Conservation (phyloP, 225 moss, liverwort and hornwort genomes). For the Pseudisothecium myosuroides region DNA sequence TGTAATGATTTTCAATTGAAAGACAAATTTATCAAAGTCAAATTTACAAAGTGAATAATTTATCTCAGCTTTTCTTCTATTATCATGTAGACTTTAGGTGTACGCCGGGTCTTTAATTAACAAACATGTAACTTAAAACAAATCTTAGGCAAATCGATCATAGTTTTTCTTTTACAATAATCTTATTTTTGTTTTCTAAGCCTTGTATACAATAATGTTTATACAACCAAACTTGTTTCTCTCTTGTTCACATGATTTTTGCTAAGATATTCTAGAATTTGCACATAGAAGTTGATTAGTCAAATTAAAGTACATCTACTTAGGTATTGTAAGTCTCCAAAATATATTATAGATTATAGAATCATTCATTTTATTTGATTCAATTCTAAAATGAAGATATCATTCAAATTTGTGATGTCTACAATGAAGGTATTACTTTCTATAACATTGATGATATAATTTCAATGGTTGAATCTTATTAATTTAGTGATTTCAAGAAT, state of each 20-base stretch:
- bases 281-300: background rate
- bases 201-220: background rate
- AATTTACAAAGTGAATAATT: background rate
- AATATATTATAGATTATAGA: background rate
- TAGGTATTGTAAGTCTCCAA: fast-evolving
- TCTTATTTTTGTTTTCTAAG: fast-evolving
- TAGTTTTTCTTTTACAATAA: background rate
- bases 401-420: background rate
- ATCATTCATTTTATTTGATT: background rate
- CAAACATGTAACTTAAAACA: background rate
- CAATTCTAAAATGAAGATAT: background rate
- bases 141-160: background rate
- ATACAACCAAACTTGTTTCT: no score
- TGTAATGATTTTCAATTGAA: background rate
- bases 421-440: background rate
- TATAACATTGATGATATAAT: background rate
- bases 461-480: background rate
- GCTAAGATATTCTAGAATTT: background rate
- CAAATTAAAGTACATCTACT: background rate
- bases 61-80: fast-evolving
- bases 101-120: background rate
- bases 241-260: background rate
- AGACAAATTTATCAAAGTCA: no score
- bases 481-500: background rate
- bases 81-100: background rate